Base-by-base conservation (phyloP, 2,329 filamentous ascomycete genomes). In the Aspergillus candidus region DNA sequence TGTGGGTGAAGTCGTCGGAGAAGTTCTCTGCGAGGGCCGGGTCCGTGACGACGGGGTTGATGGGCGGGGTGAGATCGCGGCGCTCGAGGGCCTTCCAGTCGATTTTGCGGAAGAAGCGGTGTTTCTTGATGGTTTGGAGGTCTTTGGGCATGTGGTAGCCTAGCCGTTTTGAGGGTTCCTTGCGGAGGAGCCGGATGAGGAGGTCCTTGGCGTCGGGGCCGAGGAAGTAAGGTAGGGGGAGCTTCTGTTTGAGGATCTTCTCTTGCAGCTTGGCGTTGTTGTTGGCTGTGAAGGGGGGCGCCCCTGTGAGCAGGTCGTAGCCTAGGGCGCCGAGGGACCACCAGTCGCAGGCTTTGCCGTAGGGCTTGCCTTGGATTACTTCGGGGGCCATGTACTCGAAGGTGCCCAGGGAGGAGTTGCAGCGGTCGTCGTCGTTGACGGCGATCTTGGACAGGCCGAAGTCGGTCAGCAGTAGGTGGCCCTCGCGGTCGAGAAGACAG, bases 361-460 rank as follows among this genome's bases (percentile, higher is more conserved):
- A 98, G 53, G 87, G 83, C 53, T 86, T 83, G 49, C 89, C 90
- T 50, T 83, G 79, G 48, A 98, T 82, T 40, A 98, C 86, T 69
- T 98, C 93, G 1, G 93, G 93, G 0, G 93, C 94, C 93, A 98
- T 98, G 76, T 98, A 98, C 65, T 97, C 93, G 46, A 96, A 84
- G 0, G 93, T 98, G 40, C 93, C 93, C 8, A 96, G 80, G 53
- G 96, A 85, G 34, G 88, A 95, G 68, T 89, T 88, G 75, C 91
- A 96, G 29, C 75, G 76, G 52, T 76, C 76, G 43, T 79, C 77
- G 43, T 79, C 69, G 46, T 89, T 83, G 12, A 93, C 78, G 1
- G 90, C 84, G 29, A 97, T 93, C 69, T 98, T 98, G 70, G 88
- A 94, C 13, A 98, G 79, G 4, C 93, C 93, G 64, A 98, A 98